Base-by-base conservation (phyloP, 805 yeast species). In the Jamesozyma rosinii region DNA sequence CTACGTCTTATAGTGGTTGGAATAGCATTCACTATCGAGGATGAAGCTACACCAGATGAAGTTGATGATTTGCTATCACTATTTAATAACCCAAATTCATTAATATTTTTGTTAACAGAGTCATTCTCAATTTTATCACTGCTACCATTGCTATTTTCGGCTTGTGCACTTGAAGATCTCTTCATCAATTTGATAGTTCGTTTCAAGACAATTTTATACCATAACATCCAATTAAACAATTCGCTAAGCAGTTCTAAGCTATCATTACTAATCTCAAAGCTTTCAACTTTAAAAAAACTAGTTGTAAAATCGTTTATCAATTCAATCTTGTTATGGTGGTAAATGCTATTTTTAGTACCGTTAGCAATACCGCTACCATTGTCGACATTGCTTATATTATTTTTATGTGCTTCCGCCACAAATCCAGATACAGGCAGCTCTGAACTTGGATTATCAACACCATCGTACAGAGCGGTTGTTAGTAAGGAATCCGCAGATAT, bases 221-320 rank as follows among this genome's bases (percentile, higher is more conserved):
- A 63, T 14, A 47, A 42, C 18, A 53, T 33, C 65, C 65, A 63
- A 32, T 51, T 56, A 36, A 60, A 36, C 14, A 63, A 42, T 32
- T 58, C 64, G 6, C 40, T 26, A 6, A 59, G 31, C n/a, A 57
- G 37, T 29, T 55, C 55, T n/a, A 59, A 40, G 37, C 54, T 57
- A 29, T 59, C 63, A 44, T 62, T 62, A 42, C 61, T 53, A 5
- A 62, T 49, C 38, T 58, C 52, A 39, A 61, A 55, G 31, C 50
- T 57, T n/a, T 42, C 45, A 9, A 57, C 41, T 10, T 48, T 44
- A 10, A 53, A 42, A 10, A 62, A 41, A 10, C 50, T 47, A 14
- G 63, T 51, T 5, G 64, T 61, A 34, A 61, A 55, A 41, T 58
- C 65, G 40, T 58, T 59, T 34, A 52, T 45, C 3, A 60, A 37